Base-by-base conservation (phyloP, 225 moss, liverwort and hornwort species). In the Asterella californica region DNA sequence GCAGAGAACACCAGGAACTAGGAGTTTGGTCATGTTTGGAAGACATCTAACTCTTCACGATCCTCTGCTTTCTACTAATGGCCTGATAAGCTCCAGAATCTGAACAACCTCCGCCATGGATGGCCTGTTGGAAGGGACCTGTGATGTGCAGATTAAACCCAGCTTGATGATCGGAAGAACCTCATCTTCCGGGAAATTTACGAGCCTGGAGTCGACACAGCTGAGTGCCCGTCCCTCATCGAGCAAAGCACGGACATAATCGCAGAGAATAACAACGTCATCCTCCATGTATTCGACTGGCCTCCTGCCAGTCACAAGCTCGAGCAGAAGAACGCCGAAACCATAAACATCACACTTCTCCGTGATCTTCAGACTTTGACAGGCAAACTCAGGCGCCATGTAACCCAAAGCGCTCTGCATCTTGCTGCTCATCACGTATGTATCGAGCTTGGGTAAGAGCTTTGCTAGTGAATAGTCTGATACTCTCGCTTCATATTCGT, bases 261-360 rank as follows among this genome's bases (percentile, higher is more conserved):
- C 96, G 81, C 94, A 94, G 50, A 96, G 85, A 64, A 96, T 94
- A 21, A 96, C 94, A 54, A 96, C 94, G 33, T 99, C 95, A 70
- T 99, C 99, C 78, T 99, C 99, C 95, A 92, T 95, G 76, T 99
- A 99, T 84, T 95, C 99, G 33, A 99, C 99, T 0, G 99, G 99
- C 46, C 93, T 83, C 15, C 99, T 87, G 19, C 95, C 99, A 7
- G 95, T 99, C 12, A 99, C 99, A 19, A 99, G 93, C 90, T 99
- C 99, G 79, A 99, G 81, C 45, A 99, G 88, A 63, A 99, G 80
- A 36, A 99, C 95, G 11, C 99, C 99, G 29, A 93, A 95, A 5
- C 99, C 99, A 38, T 99, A 99, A 9, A 99, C 91, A 69, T 99
- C 99, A 54, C 99, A 99, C 64, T 99, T 99, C 86, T 95, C 99